Base-by-base conservation (phyloP, 1,284 basidiomycete genomes). In the Porodaedalea pini region DNA sequence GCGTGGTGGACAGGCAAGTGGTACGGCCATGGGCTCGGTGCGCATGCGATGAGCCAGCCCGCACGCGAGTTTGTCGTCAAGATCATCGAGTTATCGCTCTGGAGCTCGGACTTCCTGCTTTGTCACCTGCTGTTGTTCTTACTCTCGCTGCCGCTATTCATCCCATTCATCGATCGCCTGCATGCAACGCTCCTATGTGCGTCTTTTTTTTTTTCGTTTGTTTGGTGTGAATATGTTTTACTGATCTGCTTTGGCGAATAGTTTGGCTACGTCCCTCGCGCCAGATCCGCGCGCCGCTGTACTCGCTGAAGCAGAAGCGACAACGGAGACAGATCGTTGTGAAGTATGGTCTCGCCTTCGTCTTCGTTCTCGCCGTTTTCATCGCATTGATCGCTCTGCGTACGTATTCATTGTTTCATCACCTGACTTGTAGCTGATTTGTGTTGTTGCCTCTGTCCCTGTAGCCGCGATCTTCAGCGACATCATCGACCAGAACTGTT, bases 1-100 rank as follows among this genome's bases (percentile, higher is more conserved):
- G 94, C 94, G 7, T 98, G 94, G 94, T 98, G 94, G 94, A 95
- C 93, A 40, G 94, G 94, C 68, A 85, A 91, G 64, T 97, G 94
- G 94, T 95, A 94, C 70, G 93, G 93, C 56, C 88, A 93, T 51
- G 93, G 92, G 3, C 79, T 97, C 32, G 94, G 94, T 40, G 68
- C 83, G 2, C 88, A 93, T 70, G 91, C 86, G 43, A 88, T 94
- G 81, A 93, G 91, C 17, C 94, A 92, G 70, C 89, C 90, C 13
- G 86, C 84, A 10, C 90, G 94, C 71, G 91, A 95, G 79, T 95
- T 85, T 66, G 72, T 92, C 62, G 90, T 92, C 72, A 93, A 93
- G 80, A 85, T 88, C 62, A 88, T 92, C 61, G 90, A 92, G 71
- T 74, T 91, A 67, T 86, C 85, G 32, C 73, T 92, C 4, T 92